Evolutionary conservation across 345 rosid genomes (phyloP), one percentile per base, ranked within the genome.

Genomic region (Chamaenerion angustifolium): DNA sequence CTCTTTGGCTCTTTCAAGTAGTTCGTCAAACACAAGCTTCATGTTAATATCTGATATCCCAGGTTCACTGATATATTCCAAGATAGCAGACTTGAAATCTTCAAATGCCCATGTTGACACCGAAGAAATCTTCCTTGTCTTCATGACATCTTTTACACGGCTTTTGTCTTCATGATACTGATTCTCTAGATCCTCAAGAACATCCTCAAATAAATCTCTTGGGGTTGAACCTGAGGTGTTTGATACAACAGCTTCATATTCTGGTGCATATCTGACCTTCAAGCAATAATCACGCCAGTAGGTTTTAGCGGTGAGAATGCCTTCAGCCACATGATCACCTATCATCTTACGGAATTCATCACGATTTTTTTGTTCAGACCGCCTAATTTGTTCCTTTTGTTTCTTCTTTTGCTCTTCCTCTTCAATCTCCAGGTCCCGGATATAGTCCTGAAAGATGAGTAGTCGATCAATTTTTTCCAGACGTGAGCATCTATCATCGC

Each of bases 141-240:
- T 92, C 83, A 92, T 74, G 52, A 73, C 80, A 56, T 92, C 94
- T 68, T 92, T 92, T 49, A 82, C 55, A 12, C 51, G 74, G 56
- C 66, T 72, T 73, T 82, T 92, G 67, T 92, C 95, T 61, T 87
- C 88, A 65, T 77, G 83, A 63, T 80, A 87, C 87, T 80, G 88
- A 49, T 78, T 80, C 61, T 87, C 93, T 66, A 87, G 67, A 49
- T 84, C 89, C 68, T 84, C 95, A 52, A 64, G 48, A 43, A 87
- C 72, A 80, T 82, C 96, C 69, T 87, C 98, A 63, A 87, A 92
- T 78, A 92, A 77, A 60, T 92, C 96, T 73, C 79, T 92, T 0
- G 98, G 96, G 16, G 81, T 80, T 55, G 96, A 92, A 57, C 98
- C 98, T 43, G 85, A 83, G 11, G 61, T 74, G 40, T 92, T 92